These are phyloP conservation scores for Diaporthe sp. DNA, from an alignment of 2,329 filamentous ascomycete species.

Conservation along the genomic window DNA sequence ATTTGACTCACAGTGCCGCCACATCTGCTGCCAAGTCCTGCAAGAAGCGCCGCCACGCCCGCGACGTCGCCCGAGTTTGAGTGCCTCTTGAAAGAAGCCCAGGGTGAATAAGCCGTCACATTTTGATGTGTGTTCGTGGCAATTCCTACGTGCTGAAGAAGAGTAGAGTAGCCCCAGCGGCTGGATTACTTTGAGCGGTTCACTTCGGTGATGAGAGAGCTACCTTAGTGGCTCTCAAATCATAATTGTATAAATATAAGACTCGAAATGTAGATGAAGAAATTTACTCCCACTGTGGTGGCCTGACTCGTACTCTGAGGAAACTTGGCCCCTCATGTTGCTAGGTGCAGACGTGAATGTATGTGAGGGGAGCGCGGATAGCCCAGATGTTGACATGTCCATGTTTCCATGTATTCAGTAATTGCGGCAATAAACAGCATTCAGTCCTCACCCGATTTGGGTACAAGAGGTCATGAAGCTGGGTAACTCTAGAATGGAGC, in stretches of 20 bases:
- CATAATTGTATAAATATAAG: constrained; percentile 14
- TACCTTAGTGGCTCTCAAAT: not conserved
- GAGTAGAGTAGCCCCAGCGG: not conserved
- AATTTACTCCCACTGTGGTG: not conserved
- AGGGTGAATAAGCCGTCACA: too few species aligned
- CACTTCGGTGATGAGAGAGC: constrained; percentile 10
- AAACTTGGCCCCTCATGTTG: not conserved
- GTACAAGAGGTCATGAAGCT: not conserved
- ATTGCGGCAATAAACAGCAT: not conserved
- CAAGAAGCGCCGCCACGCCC: constrained; percentile 35
- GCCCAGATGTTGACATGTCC: not conserved
- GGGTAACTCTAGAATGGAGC: too few species aligned
- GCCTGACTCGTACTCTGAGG: not conserved
- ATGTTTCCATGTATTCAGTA: not conserved
- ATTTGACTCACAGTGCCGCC: not conserved
- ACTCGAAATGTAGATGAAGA: not conserved
- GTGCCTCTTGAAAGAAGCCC: not conserved
- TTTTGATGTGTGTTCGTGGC: not conserved
- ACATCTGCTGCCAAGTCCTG: constrained; percentile 29
- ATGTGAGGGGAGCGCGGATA: not conserved
- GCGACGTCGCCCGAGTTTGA: constrained; percentile 7
- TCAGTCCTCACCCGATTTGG: not conserved
- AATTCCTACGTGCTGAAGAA: fast-evolving
- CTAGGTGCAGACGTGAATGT: not conserved
- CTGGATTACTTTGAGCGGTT: not conserved